These are phyloP conservation scores for Penicillium rolfsii DNA, from an alignment of 2,329 filamentous ascomycete species.

Conservation along the genomic window DNA sequence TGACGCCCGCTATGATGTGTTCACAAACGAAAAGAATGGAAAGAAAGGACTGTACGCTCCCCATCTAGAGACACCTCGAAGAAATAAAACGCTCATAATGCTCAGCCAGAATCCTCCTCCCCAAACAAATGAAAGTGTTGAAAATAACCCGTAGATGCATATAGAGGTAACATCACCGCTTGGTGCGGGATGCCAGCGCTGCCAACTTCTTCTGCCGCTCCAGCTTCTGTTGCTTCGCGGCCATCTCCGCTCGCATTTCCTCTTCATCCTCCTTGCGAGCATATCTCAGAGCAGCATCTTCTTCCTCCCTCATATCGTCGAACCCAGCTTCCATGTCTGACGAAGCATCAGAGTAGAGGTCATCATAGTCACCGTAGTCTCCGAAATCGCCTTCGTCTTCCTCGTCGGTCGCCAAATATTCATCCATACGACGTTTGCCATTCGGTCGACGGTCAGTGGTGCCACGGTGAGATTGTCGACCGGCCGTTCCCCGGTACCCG, in stretches of 20 bases:
- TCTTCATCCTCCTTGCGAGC: conserved; percentile 53
- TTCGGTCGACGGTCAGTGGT: conserved; percentile 34
- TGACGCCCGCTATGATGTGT: conserved; percentile 27
- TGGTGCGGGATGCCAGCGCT: conserved; percentile 41
- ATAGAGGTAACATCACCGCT: conserved; percentile 29
- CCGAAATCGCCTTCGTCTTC: conserved; percentile 51
- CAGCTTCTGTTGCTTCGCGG: conserved; percentile 52
- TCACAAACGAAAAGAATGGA: conserved; percentile 14
- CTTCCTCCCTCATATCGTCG: conserved; percentile 52
- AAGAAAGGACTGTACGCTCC: conserved; percentile 10
- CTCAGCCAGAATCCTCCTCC: conserved; percentile 25
- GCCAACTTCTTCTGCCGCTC: conserved; percentile 49
- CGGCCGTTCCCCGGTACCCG: conserved; percentile 49
- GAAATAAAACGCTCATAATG: conserved; percentile 39
- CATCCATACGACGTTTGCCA: conserved; percentile 41
- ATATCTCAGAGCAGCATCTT: conserved; percentile 44
- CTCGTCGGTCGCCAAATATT: conserved; percentile 53
- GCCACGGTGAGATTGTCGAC: conserved; percentile 36
- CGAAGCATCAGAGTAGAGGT: conserved; percentile 50
- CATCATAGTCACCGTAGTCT: conserved; percentile 39
- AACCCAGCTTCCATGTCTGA: conserved; percentile 57
- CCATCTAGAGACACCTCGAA: conserved; percentile 32
- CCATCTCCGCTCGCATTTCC: conserved; percentile 48
- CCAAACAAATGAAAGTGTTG: conserved; percentile 20
- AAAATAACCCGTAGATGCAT: conserved; percentile 16